A percentile compares a stretch with the other conserved stretches of the same genome.
Conservation (phyloP, 2,329 filamentous ascomycete species). For the Xylaria sp. region DNA sequence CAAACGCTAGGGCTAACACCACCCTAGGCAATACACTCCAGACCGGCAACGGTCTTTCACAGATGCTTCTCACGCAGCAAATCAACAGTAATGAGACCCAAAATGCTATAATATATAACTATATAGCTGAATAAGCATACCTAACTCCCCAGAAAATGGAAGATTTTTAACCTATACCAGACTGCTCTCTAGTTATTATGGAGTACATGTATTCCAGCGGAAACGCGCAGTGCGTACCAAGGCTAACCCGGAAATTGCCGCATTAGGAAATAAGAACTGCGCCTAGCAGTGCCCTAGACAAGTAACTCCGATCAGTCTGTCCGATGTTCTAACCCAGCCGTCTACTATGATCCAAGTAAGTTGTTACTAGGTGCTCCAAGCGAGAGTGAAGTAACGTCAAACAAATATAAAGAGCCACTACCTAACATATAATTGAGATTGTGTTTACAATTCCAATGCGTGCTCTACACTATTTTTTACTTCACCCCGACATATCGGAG, state of each 20-base stretch:
- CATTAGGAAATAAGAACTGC: constrained; percentile 18
- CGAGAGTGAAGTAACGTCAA: not conserved
- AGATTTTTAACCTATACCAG: not conserved
- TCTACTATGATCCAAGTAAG: not conserved
- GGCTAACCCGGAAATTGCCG: constrained; percentile 27
- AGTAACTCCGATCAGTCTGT: constrained; percentile 32
- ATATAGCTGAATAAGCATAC: not conserved
- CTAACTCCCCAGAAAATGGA: not conserved
- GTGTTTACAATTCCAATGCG: not conserved
- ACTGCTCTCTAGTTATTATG: not conserved
- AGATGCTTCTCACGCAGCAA: not conserved
- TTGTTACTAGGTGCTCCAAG: not conserved
- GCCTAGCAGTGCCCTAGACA: constrained; percentile 21
- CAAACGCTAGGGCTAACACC: not conserved
- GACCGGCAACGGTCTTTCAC: not conserved
- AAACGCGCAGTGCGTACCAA: not conserved
- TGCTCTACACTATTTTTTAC: not conserved
- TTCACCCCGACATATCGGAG: not conserved
- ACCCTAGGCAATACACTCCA: not conserved
- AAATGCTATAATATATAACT: not conserved
- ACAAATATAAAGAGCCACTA: not conserved
- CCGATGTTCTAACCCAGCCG: not conserved
- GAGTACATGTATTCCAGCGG: not conserved
- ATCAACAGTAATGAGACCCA: not conserved
- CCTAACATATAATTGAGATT: not conserved